Base-by-base conservation (phyloP, 352 stramenopile species). In the Stramenopiles sp. region DNA sequence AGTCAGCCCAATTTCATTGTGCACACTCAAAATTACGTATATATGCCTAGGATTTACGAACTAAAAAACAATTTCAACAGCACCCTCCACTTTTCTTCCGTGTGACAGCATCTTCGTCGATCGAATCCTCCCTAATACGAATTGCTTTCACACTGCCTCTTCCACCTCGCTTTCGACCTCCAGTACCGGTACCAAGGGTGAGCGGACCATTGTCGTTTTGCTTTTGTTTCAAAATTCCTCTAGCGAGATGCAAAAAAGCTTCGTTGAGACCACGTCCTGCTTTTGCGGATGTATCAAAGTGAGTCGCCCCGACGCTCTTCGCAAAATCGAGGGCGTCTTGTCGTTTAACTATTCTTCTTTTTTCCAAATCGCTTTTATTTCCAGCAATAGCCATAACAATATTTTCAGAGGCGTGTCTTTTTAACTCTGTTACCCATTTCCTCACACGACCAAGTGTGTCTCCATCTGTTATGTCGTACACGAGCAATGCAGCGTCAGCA, bases 351-450 rank as follows among this genome's bases (percentile, higher is more conserved):
- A 94, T 92, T 29, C 92, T 89, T 81, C 91, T 92, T 44, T 90
- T 90, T 83, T 95, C 91, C 44, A 96, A 84, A 84, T 97, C 93
- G 80, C 87, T 87, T 83, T 97, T 97, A 85, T 97, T 97, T 67
- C 92, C 93, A 14, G 91, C 92, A 84, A 97, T 96, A 39, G 86
- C 89, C 80, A 97, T 95, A 55, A 89, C 87, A 80, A 97, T 96
- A 78, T 95, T 90, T 76, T 93, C 88, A 30, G 92, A 92, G 30
- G 95, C 92, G 80, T 96, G 94, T 67, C 92, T 90, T 86, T 95
- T 93, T 0, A 98, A 87, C 84, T 97, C 93, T 27, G 90, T 91
- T 78, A 96, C 92, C 95, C 95, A 98, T 82, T 96, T 93, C 85
- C 91, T 90, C 27, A 96, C 91, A 84, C 95, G 95, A 87, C 87